A percentile compares a stretch with the other conserved stretches of the same genome.
These are phyloP conservation scores for Dactylellina parvicollis DNA, from an alignment of 2,329 filamentous ascomycete genomes.

Conservation along the genomic window DNA sequence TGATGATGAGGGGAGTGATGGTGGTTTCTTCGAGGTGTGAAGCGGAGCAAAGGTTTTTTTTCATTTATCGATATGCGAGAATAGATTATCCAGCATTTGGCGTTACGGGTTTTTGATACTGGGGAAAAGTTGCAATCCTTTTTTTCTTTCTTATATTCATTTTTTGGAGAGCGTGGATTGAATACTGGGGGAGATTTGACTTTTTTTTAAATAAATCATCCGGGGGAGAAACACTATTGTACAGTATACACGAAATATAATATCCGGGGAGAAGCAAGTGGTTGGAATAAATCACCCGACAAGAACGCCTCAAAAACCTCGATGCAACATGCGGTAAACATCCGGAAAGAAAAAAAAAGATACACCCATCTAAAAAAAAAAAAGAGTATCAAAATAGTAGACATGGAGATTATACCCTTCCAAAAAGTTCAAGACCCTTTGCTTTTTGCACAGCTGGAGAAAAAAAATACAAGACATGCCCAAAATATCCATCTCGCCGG, in stretches of 20 bases:
- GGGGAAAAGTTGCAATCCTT: not conserved
- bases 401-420: constrained; percentile 2
- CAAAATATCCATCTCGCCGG: not conserved
- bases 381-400: constrained; percentile 11
- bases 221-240: constrained; percentile 23
- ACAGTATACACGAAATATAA: constrained; percentile 24
- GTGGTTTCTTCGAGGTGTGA: constrained; percentile 58
- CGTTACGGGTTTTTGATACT: not conserved
- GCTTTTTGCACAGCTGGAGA: not conserved
- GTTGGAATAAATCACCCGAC: not conserved
- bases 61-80: not conserved
- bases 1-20: constrained; percentile 51
- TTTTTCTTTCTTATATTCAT: not conserved
- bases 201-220: not conserved
- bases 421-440: constrained; percentile 13
- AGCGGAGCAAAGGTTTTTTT: not conserved
- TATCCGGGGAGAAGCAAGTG: not conserved
- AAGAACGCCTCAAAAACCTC: constrained; percentile 25
- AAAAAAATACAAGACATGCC: not conserved
- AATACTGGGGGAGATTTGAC: not conserved
- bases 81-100: constrained; percentile 7
- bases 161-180: not conserved
- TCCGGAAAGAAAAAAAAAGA: not conserved
- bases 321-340: constrained; percentile 8
- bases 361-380: not conserved